A percentile compares a stretch with the other conserved stretches of the same genome.
These are phyloP conservation scores for Plenodomus lindquistii DNA, from an alignment of 2,329 filamentous ascomycete species.

Conservation along the genomic window DNA sequence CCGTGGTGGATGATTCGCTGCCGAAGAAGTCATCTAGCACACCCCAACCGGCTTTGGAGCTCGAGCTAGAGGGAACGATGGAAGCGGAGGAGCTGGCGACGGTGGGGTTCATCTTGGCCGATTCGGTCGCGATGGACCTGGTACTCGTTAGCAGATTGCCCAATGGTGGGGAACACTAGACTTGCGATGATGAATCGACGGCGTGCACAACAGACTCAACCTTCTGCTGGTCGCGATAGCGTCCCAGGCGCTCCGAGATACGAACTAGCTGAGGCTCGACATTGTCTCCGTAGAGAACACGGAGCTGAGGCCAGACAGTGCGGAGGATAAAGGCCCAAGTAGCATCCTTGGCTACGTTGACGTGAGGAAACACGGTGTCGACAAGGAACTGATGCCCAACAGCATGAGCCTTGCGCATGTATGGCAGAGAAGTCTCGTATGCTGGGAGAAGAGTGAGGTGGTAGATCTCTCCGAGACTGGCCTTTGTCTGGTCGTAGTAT, in stretches of 20 bases:
- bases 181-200: conserved; percentile 47
- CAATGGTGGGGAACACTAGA: not conserved
- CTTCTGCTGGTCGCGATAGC: conserved; percentile 69
- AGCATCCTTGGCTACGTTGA: conserved; percentile 70
- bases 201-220: conserved; percentile 63
- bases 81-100: conserved; percentile 25
- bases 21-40: conserved; percentile 37
- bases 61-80: conserved; percentile 22
- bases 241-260: conserved; percentile 85
- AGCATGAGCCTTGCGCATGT: conserved; percentile 70
- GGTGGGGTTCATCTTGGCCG: conserved; percentile 23
- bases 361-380: conserved; percentile 72
- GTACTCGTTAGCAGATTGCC: conserved; percentile 4
- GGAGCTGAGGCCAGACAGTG: conserved; percentile 79
- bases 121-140: conserved; percentile 17
- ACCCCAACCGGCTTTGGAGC: conserved; percentile 32
- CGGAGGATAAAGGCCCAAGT: conserved; percentile 72
- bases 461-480: conserved; percentile 69
- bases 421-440: conserved; percentile 74
- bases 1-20: conserved; percentile 25
- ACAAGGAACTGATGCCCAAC: conserved; percentile 68
- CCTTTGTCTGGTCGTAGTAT: conserved; percentile 70
- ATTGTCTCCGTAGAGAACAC: conserved; percentile 82
- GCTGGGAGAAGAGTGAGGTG: conserved; percentile 74
- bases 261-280: conserved; percentile 93